Percentiles rank a stretch among this genome's conserved stretches.
phyloP scores from a whole-genome alignment of 75 land plant genomes.

The Isoetes taiwanensis region DNA sequence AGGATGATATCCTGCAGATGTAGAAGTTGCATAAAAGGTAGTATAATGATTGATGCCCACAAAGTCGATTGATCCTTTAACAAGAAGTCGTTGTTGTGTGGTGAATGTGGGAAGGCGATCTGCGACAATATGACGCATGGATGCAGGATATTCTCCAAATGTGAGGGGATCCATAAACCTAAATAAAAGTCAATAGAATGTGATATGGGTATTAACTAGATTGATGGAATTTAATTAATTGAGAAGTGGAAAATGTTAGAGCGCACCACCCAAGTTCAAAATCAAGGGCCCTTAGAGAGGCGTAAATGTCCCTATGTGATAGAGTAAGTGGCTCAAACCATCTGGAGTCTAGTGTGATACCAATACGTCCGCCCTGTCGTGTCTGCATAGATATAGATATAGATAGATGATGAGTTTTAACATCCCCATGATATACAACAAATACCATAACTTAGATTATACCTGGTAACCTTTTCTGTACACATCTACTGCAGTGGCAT shows the following conservation, averaged over 20 bases:
- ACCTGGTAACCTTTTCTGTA: conserved; percentile 61
- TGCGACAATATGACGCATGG: conserved; percentile 56
- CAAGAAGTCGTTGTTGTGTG: conserved; percentile 25
- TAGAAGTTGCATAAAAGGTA: conserved; percentile 38
- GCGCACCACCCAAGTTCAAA: conserved; percentile 72
- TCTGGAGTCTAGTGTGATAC: conserved; percentile 64
- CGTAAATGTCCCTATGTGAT: conserved; percentile 34
- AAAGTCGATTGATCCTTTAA: conserved; percentile 45
- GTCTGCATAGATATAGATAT: conserved; percentile 15
- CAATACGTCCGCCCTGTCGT: conserved; percentile 56
- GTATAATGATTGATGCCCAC: conserved; percentile 78
- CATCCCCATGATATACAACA: neutral
- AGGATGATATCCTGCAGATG: too few species aligned
- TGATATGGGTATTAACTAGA: too few species aligned
- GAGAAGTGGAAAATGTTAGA: too few species aligned
- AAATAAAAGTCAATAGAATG: neutral
- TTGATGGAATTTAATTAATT: too few species aligned
- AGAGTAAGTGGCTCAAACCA: conserved; percentile 70
- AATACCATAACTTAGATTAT: neutral
- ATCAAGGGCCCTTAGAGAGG: conserved; percentile 60
- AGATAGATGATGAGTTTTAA: neutral
- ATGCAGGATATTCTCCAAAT: conserved; percentile 65
- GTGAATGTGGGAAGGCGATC: conserved; percentile 59
- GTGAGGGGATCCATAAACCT: conserved; percentile 75
- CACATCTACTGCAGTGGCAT: conserved; percentile 55